Evolutionary conservation across 2,329 filamentous ascomycete species (phyloP).

Genomic region (Harringtonia lauricola): DNA sequence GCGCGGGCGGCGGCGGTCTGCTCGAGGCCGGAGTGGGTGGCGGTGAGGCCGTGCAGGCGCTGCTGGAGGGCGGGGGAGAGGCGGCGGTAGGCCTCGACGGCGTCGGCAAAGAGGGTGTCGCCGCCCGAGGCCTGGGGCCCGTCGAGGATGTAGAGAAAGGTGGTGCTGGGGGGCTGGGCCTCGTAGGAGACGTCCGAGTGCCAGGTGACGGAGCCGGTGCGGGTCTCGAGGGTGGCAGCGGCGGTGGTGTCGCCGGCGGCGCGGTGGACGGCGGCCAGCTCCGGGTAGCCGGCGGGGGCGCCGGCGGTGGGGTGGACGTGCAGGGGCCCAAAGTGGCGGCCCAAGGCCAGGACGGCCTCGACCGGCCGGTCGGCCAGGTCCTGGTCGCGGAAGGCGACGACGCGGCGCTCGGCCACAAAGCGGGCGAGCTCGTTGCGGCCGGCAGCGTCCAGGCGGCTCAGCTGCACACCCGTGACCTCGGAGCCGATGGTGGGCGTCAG

Average conservation of each 20-base stretch:
- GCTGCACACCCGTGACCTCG: too few relatives aligned
- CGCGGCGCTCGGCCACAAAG: too few relatives aligned
- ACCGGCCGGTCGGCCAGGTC: too few relatives aligned
- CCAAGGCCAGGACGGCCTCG: too few relatives aligned
- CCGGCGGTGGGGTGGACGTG: constrained; percentile 55
- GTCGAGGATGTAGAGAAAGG: constrained; percentile 78
- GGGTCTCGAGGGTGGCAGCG: constrained; percentile 44
- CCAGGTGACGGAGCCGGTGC: constrained; percentile 76
- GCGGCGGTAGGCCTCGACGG: constrained; percentile 68
- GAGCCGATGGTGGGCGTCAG: too few relatives aligned
- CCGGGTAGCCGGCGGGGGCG: constrained; percentile 55
- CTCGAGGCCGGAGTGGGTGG: too few relatives aligned
- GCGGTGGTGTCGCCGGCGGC: constrained; percentile 36
- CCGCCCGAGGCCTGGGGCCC: constrained; percentile 67
- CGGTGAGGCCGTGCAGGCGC: constrained; percentile 13
- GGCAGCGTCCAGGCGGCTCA: too few relatives aligned
- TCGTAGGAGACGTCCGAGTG: constrained; percentile 86
- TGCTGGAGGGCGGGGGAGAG: constrained; percentile 68
- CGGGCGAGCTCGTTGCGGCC: too few relatives aligned
- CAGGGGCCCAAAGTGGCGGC: constrained; percentile 46
- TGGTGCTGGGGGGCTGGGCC: constrained; percentile 77
- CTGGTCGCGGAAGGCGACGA: too few relatives aligned
- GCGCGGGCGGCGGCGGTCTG: constrained; percentile 25
- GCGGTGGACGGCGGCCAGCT: constrained; percentile 63
- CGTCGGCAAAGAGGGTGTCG: constrained; percentile 73